Conservation (phyloP, 2,329 filamentous ascomycete species). For the Phialocephala subalpina region DNA sequence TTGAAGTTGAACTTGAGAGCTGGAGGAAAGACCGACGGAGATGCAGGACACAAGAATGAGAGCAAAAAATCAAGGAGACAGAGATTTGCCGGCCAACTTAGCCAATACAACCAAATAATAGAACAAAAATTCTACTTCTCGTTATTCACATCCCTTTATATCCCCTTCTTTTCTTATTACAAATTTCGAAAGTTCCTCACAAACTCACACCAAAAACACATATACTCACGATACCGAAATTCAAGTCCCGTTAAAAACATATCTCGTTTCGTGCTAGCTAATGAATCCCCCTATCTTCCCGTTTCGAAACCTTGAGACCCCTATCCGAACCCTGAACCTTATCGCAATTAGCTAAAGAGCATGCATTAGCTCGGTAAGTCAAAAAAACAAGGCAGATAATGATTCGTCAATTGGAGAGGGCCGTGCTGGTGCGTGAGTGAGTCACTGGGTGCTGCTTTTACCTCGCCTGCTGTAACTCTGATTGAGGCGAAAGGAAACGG, state of each 20-base stretch:
- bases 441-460: constrained; percentile 32
- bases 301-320: background rate
- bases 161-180: background rate
- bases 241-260: background rate
- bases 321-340: background rate
- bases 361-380: constrained; percentile 22
- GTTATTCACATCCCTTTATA: background rate
- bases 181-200: background rate
- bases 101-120: too few relatives aligned
- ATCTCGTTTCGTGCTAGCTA: background rate
- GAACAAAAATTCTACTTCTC: too few relatives aligned
- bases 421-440: constrained; percentile 24
- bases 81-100: too few relatives aligned
- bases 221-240: background rate
- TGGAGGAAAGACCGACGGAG: too few relatives aligned
- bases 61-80: too few relatives aligned
- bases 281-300: background rate
- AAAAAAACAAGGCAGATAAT: constrained; percentile 7
- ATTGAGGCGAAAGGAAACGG: background rate
- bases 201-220: background rate
- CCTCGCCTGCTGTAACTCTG: background rate
- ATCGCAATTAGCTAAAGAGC: constrained; percentile 21
- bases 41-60: too few relatives aligned
- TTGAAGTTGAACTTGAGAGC: too few relatives aligned
- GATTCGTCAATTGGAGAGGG: constrained; percentile 33